Evolutionary conservation across 116 monocot species (phyloP), one percentile per base, ranked within the genome.

Genomic region (Trichopus zeylanicus): DNA sequence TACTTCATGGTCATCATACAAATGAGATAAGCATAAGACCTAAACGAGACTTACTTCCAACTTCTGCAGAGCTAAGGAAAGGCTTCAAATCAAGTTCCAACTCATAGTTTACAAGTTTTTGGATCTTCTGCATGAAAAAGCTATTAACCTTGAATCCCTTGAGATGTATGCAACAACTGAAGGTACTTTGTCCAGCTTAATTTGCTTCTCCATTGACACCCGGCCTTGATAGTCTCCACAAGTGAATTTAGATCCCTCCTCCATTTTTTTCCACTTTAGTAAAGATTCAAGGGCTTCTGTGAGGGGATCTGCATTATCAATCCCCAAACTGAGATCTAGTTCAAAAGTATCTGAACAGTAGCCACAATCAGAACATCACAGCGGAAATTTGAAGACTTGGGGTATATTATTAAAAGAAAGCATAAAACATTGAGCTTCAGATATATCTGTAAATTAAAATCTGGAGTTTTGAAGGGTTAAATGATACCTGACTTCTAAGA

Each of bases 311-410:
- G 49, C 83, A 48, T 81, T 62, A 54, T 84, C 47, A 49, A 95
- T 86, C 61, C 83, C 90, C 38, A 95, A 70, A 56, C 83, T 95
- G 29, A 95, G 73, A 66, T 81, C 79, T 42, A 89, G 70, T 48
- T 95, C 95, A 48, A 62, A 78, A 13, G 71, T 95, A 55, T 84
- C 65, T 20, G 89, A 83, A 49, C 31, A 31, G 34, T 95, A 70
- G 18, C 87, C 83, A 66, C 95, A 95, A 10, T 71, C 64, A 29
- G 67, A 57, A 46, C 95, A 95, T 32, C 58, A 51, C 37, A 87
- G 66, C 95, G 89, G 77, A 69, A 69, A 61, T 13, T 3, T 3
- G 18, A 34, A 65, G 31, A 33, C 38, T 7, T 10, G 7, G 33
- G 3, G 16, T 7, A 39, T 26, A 47, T 68, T 24, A 65, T 16